phyloP scores from a whole-genome alignment of 441 rosid genomes.

The Erodium moschatum region DNA sequence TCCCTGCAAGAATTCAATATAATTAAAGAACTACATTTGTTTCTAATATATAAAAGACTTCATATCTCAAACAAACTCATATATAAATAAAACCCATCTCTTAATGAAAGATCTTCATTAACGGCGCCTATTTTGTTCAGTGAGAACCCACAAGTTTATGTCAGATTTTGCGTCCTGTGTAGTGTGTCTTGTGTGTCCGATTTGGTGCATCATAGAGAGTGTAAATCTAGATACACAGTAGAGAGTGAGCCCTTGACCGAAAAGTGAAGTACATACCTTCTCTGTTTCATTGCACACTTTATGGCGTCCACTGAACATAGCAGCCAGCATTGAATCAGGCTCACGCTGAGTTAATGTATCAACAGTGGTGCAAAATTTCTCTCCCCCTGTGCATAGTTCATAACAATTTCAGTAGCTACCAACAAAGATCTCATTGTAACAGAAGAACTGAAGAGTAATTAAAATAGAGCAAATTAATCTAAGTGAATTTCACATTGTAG shows the following conservation, averaged over 20 bases:
- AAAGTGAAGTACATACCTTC: slow-evolving; percentile 30
- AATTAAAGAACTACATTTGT: slow-evolving; percentile 16
- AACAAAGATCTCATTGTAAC: neutral
- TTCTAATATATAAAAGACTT: slow-evolving; percentile 4
- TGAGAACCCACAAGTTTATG: neutral
- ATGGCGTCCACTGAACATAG: slow-evolving; percentile 88
- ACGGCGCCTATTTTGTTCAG: neutral
- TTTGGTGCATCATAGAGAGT: neutral
- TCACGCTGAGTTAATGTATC: slow-evolving; percentile 81
- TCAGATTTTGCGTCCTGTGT: neutral
- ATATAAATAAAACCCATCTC: neutral
- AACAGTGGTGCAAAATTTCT: slow-evolving; percentile 63
- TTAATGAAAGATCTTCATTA: neutral
- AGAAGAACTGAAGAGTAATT: neutral
- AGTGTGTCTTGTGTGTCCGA: neutral
- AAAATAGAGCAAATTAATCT: neutral
- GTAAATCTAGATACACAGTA: neutral
- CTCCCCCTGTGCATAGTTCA: slow-evolving; percentile 45
- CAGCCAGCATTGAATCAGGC: slow-evolving; percentile 92
- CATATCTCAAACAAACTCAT: slow-evolving; percentile 6
- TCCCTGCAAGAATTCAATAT: slow-evolving; percentile 45
- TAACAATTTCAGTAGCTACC: neutral
- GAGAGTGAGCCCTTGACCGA: neutral
- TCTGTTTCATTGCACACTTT: slow-evolving; percentile 44
- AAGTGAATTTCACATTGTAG: neutral